These are phyloP conservation scores for Aspergillus sp. DNA, from an alignment of 2,329 filamentous ascomycete species.

Conservation along the genomic window DNA sequence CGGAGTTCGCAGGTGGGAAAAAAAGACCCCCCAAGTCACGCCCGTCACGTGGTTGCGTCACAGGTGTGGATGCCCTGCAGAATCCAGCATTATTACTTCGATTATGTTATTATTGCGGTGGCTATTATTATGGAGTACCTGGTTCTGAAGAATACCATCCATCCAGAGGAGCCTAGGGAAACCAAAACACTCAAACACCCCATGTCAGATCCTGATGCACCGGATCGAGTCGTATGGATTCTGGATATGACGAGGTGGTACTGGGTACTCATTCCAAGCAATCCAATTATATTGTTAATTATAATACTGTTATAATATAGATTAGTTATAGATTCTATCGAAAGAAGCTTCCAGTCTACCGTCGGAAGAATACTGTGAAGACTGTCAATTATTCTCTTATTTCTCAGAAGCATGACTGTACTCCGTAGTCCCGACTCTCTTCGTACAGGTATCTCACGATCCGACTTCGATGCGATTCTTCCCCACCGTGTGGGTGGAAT, in stretches of 20 bases:
- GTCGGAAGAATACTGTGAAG: no score
- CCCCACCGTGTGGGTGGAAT: conserved; percentile 6
- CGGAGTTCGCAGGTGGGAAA: conserved; percentile 1
- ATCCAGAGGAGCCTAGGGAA: neutral
- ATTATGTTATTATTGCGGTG: neutral
- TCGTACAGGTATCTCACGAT: no score
- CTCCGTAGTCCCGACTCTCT: no score
- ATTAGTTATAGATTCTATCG: no score
- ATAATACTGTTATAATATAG: no score
- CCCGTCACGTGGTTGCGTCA: conserved; percentile 38
- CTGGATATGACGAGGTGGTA: no score
- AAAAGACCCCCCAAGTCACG: conserved; percentile 25
- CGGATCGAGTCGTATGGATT: conserved; percentile 7
- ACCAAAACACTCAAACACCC: neutral
- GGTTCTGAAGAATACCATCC: neutral
- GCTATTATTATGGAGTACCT: no score
- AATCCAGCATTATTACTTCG: neutral
- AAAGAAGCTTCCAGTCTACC: no score
- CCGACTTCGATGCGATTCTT: neutral
- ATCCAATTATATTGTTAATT: no score
- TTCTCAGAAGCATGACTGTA: no score
- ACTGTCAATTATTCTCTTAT: no score
- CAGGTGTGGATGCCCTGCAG: conserved; percentile 27
- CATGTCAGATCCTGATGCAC: neutral
- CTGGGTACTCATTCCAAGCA: no score